These are phyloP conservation scores for Ophiocordyceps camponoti-rufipedis DNA, from an alignment of 2,329 filamentous ascomycete species.

Conservation along the genomic window DNA sequence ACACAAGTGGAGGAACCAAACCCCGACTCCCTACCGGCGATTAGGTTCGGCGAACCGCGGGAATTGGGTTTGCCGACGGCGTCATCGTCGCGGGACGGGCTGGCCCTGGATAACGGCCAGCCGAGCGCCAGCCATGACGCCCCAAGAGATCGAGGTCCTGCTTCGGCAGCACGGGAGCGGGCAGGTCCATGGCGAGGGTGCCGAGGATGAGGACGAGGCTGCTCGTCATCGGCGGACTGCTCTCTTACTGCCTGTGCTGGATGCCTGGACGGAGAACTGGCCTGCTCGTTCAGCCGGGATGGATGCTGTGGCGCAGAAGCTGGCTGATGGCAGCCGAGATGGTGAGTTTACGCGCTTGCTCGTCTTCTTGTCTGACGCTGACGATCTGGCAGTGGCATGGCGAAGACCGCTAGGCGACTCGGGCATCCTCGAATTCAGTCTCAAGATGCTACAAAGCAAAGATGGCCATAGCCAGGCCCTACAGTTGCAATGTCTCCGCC, in stretches of 20 bases:
- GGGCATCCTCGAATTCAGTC: slow-evolving; percentile 36
- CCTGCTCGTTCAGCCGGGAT: slow-evolving; percentile 21
- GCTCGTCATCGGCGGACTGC: slow-evolving; percentile 8
- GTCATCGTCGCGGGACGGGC: neutral
- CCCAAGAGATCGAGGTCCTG: slow-evolving; percentile 19
- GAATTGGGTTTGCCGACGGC: neutral
- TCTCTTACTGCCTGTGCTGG: slow-evolving; percentile 19
- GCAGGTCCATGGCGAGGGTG: slow-evolving; percentile 8
- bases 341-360: slow-evolving; percentile 9
- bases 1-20: too few relatives aligned
- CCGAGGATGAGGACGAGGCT: slow-evolving; percentile 9
- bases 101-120: neutral
- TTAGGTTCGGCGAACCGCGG: neutral
- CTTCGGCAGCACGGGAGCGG: slow-evolving; percentile 15
- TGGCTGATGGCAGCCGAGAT: slow-evolving; percentile 37
- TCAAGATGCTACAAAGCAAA: slow-evolving; percentile 22
- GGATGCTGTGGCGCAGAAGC: slow-evolving; percentile 27
- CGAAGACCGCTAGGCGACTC: slow-evolving; percentile 37
- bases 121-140: slow-evolving; percentile 10
- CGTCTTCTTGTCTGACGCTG: neutral
- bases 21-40: too few relatives aligned
- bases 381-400: slow-evolving; percentile 28
- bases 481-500: slow-evolving; percentile 34
- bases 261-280: slow-evolving; percentile 20
- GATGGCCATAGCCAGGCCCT: slow-evolving; percentile 21